These are phyloP conservation scores for Boletus fagicola DNA, from an alignment of 768 basidiomycete genomes.

Conservation along the genomic window DNA sequence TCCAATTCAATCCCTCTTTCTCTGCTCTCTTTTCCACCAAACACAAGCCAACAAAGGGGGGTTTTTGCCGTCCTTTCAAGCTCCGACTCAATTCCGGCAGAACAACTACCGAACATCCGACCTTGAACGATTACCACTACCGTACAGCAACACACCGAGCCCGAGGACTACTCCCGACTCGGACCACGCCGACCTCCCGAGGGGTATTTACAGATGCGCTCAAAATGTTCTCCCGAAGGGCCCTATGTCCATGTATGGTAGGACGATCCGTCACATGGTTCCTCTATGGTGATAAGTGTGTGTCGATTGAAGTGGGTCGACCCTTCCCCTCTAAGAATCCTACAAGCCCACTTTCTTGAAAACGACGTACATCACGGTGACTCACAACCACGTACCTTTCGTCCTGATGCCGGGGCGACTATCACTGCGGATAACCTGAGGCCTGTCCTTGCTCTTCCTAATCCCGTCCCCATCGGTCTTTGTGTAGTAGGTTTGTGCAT, in stretches of 20 bases:
- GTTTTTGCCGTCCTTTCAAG: conserved; percentile 16
- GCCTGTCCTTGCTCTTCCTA: not conserved
- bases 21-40: conserved; percentile 23
- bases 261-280: no score
- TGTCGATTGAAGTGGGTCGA: no score
- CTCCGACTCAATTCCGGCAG: conserved; percentile 19
- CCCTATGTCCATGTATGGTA: no score
- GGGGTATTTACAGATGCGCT: no score
- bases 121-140: no score
- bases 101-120: not conserved
- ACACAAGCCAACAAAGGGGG: conserved; percentile 31
- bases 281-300: no score
- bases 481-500: conserved; percentile 25
- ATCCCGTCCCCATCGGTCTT: conserved; percentile 1
- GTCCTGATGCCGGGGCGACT: not conserved
- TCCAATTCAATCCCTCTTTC: conserved; percentile 15
- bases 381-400: conserved; percentile 2
- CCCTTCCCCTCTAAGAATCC: not conserved
- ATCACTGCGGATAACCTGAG: not conserved
- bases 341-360: not conserved
- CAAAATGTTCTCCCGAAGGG: not conserved
- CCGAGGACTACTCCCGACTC: no score
- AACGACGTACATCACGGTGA: not conserved
- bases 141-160: no score
- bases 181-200: no score